Percentiles rank a stretch among this genome's conserved stretches.
Evolutionary conservation across 108 stramenopile species (phyloP).

Genomic region (Cyclotella atomus): DNA sequence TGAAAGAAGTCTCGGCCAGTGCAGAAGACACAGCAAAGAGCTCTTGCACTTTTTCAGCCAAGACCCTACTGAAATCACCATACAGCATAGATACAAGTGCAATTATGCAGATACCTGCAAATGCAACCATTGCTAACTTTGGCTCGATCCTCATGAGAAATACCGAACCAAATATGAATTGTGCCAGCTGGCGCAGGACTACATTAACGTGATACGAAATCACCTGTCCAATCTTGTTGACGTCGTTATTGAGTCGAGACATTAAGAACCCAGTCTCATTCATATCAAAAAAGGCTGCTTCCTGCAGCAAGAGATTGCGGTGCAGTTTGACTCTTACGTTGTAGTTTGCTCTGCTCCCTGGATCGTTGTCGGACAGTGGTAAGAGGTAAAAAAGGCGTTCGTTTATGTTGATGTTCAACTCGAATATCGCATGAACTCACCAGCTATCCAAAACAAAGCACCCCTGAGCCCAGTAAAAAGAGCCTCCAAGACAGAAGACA

Average conservation of each 20-base stretch:
- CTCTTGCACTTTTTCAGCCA: constrained; percentile 78
- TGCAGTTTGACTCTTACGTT: constrained; percentile 88
- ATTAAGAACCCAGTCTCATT: constrained; percentile 81
- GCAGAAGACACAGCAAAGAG: constrained; percentile 81
- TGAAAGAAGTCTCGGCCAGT: constrained; percentile 81
- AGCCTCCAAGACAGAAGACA: constrained; percentile 65
- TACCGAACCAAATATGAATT: constrained; percentile 76
- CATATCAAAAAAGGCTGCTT: constrained; percentile 88
- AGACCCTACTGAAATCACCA: constrained; percentile 71
- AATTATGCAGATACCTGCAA: constrained; percentile 74
- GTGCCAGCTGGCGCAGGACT: constrained; percentile 78
- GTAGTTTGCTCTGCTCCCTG: constrained; percentile 82
- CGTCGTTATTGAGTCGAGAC: constrained; percentile 85
- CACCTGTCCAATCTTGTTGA: constrained; percentile 87
- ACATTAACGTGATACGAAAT: constrained; percentile 87
- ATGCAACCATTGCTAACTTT: constrained; percentile 64
- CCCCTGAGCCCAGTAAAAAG: constrained; percentile 84
- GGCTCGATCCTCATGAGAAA: constrained; percentile 72
- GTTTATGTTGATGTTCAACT: too few species aligned
- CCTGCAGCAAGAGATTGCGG: constrained; percentile 85
- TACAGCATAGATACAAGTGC: constrained; percentile 72
- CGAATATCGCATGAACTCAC: too few species aligned
- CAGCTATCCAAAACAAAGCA: constrained; percentile 88
- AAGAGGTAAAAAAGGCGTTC: constrained; percentile 5
- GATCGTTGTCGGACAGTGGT: too few species aligned